Conservation (phyloP, 2,329 filamentous ascomycete genomes). For the Venturia aucupariae region DNA sequence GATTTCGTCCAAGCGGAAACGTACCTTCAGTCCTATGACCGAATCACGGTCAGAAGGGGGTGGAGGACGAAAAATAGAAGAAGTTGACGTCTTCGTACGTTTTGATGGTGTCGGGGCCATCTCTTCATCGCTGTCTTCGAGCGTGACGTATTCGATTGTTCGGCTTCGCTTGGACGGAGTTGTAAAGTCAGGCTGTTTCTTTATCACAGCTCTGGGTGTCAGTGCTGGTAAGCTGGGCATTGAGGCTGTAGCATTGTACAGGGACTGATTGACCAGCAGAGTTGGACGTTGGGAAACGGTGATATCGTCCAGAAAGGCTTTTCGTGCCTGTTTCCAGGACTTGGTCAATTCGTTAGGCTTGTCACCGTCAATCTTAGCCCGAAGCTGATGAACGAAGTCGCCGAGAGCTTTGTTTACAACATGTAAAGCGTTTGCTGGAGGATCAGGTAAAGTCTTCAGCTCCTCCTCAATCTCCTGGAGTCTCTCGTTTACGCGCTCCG, state of each 20-base stretch:
- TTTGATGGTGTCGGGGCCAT: slow-evolving; percentile 2
- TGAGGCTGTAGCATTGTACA: neutral
- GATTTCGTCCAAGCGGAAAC: slow-evolving; percentile 4
- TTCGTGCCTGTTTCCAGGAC: slow-evolving; percentile 6
- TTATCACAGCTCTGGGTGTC: neutral
- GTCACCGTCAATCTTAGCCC: slow-evolving; percentile 45
- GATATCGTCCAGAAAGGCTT: slow-evolving; percentile 6
- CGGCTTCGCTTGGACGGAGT: slow-evolving; percentile 2
- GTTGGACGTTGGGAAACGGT: neutral
- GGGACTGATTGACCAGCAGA: neutral
- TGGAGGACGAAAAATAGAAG: neutral
- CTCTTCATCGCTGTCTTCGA: slow-evolving; percentile 4
- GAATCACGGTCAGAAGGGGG: neutral
- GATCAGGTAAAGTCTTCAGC: slow-evolving; percentile 53
- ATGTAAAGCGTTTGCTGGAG: slow-evolving; percentile 58
- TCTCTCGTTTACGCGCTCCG: slow-evolving; percentile 35
- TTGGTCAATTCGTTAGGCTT: slow-evolving; percentile 21
- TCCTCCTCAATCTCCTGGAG: slow-evolving; percentile 45
- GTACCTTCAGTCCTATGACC: neutral
- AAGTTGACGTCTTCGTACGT: neutral
- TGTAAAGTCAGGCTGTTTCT: neutral
- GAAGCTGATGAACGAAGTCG: slow-evolving; percentile 46
- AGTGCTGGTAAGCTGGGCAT: neutral
- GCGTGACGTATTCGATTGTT: neutral
- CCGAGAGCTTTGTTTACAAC: slow-evolving; percentile 53